Conservation (phyloP, 805 yeast genomes). For the Blastobotrys attinorum region DNA sequence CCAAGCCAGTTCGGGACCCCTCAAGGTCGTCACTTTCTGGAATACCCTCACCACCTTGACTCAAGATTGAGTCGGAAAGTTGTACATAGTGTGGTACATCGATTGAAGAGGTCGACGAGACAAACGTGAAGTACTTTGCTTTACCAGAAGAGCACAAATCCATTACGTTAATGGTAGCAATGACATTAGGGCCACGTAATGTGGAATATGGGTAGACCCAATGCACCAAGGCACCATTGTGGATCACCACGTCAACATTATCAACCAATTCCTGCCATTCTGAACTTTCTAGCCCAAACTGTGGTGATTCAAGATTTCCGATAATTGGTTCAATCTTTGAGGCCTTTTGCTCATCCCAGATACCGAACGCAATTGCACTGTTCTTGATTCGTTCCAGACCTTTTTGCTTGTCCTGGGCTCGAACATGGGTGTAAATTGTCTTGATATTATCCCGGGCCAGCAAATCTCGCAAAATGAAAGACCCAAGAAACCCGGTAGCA, state of each 20-base stretch:
- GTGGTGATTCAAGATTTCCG: constrained; percentile 69
- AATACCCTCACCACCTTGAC: constrained; percentile 63
- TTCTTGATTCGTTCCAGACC: constrained; percentile 71
- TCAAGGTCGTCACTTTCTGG: constrained; percentile 74
- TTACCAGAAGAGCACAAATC: constrained; percentile 70
- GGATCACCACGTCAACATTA: constrained; percentile 73
- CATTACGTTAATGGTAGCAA: constrained; percentile 79
- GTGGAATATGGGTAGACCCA: constrained; percentile 96
- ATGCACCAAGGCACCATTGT: constrained; percentile 96
- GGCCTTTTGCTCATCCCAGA: constrained; percentile 59
- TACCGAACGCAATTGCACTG: constrained; percentile 76
- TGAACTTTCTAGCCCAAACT: constrained; percentile 57
- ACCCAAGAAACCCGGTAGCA: constrained; percentile 92
- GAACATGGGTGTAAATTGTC: constrained; percentile 73
- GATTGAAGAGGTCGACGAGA: constrained; percentile 88
- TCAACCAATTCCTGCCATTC: constrained; percentile 53
- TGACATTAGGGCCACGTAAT: constrained; percentile 86
- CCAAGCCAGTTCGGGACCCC: constrained; percentile 77
- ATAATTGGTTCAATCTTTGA: constrained; percentile 59
- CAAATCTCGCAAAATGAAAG: constrained; percentile 75
- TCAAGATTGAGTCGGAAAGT: constrained; percentile 60
- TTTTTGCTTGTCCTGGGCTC: constrained; percentile 61
- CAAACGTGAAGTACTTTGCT: constrained; percentile 81
- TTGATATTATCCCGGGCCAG: constrained; percentile 53
- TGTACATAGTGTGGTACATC: constrained; percentile 78